Evolutionary conservation across 1,284 basidiomycete species (phyloP), one percentile per base, ranked within the genome.

Genomic region (Austroboletus niveus): DNA sequence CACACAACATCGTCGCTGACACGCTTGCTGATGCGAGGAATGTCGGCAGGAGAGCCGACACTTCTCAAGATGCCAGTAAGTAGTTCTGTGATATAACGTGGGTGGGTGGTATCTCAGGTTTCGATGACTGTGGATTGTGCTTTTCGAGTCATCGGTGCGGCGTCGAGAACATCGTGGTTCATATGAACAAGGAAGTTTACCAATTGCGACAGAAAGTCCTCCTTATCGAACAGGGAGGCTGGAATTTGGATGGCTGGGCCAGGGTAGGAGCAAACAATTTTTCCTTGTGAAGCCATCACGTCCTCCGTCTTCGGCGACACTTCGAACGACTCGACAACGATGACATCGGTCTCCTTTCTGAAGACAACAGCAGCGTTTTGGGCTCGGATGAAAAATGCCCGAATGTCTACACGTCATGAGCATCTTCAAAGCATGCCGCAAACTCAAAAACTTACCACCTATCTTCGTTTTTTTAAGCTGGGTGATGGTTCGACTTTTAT

Each of bases 71-170:
- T 71, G 12, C 68, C 70, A 4, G 63, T 61, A 6, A 74, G 60
- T 12, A 74, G 42, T 42, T 72, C 60, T 0, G 72, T 65, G 52
- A 75, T 72, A n/a, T 71, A 69, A 0, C 63, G 59, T 3, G 72
- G 69, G 48, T 72, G 42, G 2, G 57, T 44, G 0, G 63, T 64
- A 9, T 73, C 72, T 2, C 68, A 47, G 24, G 35, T 45, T 48
- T 73, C 63, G 5, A 14, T 0, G 12, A 59, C 58, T 3, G 39
- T 55, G 5, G 66, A 62, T 8, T 29, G 40, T 4, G 40, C 40
- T 42, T 42, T 27, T 27, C 8, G 22, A 14, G 9, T 42, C n/a
- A 22, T 42, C 8, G 40, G 11, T 5, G 40, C 24, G 27, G 40
- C 15, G 24, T 62, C 55, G 2, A 64, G 49, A 0, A 24, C 34